Percentiles rank a stretch among this genome's conserved stretches.
phyloP scores from a whole-genome alignment of 495 filamentous ascomycete genomes.

The Penicillium goetzii region DNA sequence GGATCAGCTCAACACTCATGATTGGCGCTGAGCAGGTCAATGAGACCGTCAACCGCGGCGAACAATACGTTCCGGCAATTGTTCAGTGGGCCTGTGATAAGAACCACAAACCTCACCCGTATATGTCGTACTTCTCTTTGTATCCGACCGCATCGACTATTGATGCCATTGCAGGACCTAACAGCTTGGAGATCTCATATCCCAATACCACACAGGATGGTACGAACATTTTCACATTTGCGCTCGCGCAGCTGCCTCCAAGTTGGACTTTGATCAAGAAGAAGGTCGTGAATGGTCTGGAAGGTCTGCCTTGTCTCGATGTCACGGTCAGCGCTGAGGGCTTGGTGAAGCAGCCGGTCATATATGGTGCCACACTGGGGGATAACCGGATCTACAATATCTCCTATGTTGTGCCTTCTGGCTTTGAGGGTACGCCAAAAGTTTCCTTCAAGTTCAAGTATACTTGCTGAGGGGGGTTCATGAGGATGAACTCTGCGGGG shows the following conservation, averaged over 20 bases:
- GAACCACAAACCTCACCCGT: conserved; percentile 27
- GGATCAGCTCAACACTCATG: conserved; percentile 36
- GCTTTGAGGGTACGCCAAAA: conserved; percentile 28
- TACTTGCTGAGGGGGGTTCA: conserved; percentile 23
- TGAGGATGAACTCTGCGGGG: not conserved
- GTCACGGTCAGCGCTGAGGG: conserved; percentile 28
- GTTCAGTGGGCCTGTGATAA: conserved; percentile 37
- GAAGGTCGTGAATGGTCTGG: conserved; percentile 25
- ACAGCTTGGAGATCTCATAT: conserved; percentile 30
- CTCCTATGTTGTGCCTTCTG: conserved; percentile 31
- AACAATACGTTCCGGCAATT: conserved; percentile 37
- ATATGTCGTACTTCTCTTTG: conserved; percentile 33
- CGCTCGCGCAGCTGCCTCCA: conserved; percentile 31
- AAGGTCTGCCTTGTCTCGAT: conserved; percentile 31
- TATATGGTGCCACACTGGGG: conserved; percentile 31
- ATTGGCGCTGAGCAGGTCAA: conserved; percentile 32
- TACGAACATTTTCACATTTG: conserved; percentile 34
- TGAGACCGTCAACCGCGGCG: conserved; percentile 26
- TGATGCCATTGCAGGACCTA: conserved; percentile 26
- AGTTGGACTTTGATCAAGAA: conserved; percentile 31
- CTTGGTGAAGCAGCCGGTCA: conserved; percentile 24
- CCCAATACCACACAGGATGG: conserved; percentile 36
- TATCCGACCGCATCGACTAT: conserved; percentile 34
- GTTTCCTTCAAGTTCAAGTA: conserved; percentile 31
- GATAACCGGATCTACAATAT: conserved; percentile 37